Evolutionary conservation across 1,139 yeast genomes (phyloP).

Genomic region (Zhuliangozyma parablackwelliae): DNA sequence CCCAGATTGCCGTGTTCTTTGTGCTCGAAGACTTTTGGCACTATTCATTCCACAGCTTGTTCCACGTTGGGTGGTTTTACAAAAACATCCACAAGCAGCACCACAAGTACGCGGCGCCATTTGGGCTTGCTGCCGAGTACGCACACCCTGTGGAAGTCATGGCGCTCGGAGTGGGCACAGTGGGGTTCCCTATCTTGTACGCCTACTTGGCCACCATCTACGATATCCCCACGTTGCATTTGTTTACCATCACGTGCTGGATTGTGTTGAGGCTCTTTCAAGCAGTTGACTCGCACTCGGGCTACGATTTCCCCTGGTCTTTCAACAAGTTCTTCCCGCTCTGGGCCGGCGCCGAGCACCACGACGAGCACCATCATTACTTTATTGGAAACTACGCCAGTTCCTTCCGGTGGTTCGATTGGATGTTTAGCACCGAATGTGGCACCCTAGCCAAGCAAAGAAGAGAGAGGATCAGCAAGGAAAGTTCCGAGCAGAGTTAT

Average conservation of each 20-base stretch:
- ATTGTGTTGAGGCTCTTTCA: constrained; percentile 83
- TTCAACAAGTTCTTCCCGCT: constrained; percentile 84
- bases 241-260: constrained; percentile 84
- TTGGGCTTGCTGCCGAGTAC: constrained; percentile 47
- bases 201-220: constrained; percentile 29
- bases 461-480: constrained; percentile 56
- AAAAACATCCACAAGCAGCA: constrained; percentile 47
- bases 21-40: constrained; percentile 47
- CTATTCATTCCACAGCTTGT: constrained; percentile 43
- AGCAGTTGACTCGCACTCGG: constrained; percentile 95
- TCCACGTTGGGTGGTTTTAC: constrained; percentile 44
- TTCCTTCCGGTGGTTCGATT: constrained; percentile 94
- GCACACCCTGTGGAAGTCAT: constrained; percentile 47
- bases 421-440: constrained; percentile 74
- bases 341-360: constrained; percentile 99
- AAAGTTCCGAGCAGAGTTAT: constrained; percentile 12
- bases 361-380: constrained; percentile 92
- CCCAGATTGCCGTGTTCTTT: constrained; percentile 37
- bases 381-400: constrained; percentile 92
- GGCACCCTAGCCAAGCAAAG: constrained; percentile 61
- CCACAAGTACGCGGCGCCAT: constrained; percentile 48
- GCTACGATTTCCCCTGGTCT: constrained; percentile 96
- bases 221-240: constrained; percentile 48
- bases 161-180: constrained; percentile 44
- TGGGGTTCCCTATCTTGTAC: constrained; percentile 52